Evolutionary conservation across 2,329 filamentous ascomycete species (phyloP).

Genomic region (Penicillium sp.): DNA sequence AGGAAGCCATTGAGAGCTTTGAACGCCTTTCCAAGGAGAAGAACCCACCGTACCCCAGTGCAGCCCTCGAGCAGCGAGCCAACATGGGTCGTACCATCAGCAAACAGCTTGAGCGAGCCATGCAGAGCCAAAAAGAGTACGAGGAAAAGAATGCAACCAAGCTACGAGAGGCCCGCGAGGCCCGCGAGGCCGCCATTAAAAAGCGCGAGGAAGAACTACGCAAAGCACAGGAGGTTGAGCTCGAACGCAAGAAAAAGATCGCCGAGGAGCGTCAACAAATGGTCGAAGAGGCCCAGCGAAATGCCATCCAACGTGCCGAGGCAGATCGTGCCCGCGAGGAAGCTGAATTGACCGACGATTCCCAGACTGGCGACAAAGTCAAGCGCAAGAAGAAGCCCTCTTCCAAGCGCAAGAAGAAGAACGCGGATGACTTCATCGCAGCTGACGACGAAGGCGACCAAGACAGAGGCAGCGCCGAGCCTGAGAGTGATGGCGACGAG

Average conservation of each 20-base stretch:
- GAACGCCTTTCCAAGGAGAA: constrained; percentile 59
- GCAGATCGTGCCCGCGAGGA: constrained; percentile 67
- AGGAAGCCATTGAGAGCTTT: constrained; percentile 75
- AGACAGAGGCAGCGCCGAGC: constrained; percentile 29
- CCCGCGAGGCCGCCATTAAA: constrained; percentile 74
- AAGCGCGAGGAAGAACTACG: constrained; percentile 74
- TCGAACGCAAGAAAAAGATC: constrained; percentile 74
- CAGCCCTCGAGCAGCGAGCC: constrained; percentile 88
- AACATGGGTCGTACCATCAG: constrained; percentile 97
- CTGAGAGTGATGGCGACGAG: constrained; percentile 38
- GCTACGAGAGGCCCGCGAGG: constrained; percentile 73
- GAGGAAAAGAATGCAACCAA: constrained; percentile 91
- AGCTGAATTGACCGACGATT: constrained; percentile 77
- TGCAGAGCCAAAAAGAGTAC: constrained; percentile 82
- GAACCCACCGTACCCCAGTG: constrained; percentile 79
- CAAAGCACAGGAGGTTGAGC: constrained; percentile 65
- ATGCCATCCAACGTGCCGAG: constrained; percentile 68
- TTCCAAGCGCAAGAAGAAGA: constrained; percentile 62
- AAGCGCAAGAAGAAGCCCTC: constrained; percentile 66
- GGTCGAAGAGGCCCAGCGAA: constrained; percentile 67
- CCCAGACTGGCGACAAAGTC: constrained; percentile 75
- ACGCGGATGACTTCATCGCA: constrained; percentile 33
- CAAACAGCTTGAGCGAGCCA: constrained; percentile 81
- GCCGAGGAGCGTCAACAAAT: constrained; percentile 82
- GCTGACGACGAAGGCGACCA: constrained; percentile 46